phyloP scores from a whole-genome alignment of 2,329 filamentous ascomycete species.

The Thelonectria rubi region DNA sequence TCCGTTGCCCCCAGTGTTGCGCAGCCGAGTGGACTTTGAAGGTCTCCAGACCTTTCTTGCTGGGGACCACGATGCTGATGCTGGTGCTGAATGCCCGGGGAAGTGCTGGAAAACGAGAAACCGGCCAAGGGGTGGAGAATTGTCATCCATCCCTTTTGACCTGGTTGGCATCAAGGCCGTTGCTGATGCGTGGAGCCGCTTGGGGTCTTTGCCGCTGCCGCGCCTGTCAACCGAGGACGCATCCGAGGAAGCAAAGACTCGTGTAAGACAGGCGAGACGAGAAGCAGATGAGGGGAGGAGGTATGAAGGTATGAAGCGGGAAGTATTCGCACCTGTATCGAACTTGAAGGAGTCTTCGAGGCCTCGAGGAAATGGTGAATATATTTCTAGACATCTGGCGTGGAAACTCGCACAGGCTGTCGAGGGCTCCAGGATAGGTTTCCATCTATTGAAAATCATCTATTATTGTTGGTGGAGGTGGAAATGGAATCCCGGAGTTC shows the following conservation, averaged over 20 bases:
- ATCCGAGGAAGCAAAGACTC: constrained; percentile 9
- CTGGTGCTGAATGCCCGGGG: constrained; percentile 30
- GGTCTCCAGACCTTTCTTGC: constrained; percentile 1
- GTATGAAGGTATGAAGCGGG: neutral
- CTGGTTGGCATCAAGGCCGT: constrained; percentile 10
- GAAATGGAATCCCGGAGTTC: constrained; percentile 10
- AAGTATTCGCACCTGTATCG: neutral
- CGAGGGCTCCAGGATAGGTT: constrained; percentile 1
- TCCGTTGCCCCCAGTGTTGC: constrained; percentile 31
- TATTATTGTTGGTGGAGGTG: constrained; percentile 20
- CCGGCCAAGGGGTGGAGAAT: constrained; percentile 20
- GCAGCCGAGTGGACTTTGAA: constrained; percentile 14
- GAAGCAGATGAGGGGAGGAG: neutral
- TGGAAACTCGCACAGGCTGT: neutral
- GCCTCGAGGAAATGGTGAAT: neutral
- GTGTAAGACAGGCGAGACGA: neutral
- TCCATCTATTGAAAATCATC: constrained; percentile 17
- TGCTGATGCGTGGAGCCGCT: constrained; percentile 20
- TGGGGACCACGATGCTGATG: constrained; percentile 4
- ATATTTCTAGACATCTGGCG: neutral
- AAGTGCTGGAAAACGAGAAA: constrained; percentile 33
- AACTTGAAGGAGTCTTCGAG: neutral
- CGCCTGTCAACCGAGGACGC: constrained; percentile 27
- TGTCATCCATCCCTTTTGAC: constrained; percentile 12
- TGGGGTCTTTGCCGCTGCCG: constrained; percentile 24